Percentiles rank a stretch among this genome's conserved stretches.
phyloP scores from a whole-genome alignment of 1,284 basidiomycete species.

The Pseudozyma hubeiensis region DNA sequence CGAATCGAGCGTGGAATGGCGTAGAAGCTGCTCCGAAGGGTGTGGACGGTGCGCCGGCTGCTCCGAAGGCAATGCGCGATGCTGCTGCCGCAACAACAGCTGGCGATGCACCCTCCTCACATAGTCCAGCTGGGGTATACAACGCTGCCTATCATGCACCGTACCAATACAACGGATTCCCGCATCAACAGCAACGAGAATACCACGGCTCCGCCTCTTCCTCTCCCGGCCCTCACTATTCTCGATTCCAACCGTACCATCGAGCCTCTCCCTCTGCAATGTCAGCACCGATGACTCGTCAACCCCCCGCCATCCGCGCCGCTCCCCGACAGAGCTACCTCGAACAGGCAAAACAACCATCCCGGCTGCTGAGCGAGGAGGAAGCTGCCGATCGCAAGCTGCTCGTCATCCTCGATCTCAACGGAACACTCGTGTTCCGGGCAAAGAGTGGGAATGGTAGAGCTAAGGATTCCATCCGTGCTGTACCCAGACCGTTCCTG shows the following conservation, averaged over 20 bases:
- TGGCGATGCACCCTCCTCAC: not conserved
- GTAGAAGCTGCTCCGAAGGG: not conserved
- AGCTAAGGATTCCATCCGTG: slow-evolving; percentile 25
- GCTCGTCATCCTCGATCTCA: slow-evolving; percentile 83
- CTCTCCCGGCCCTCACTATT: not conserved
- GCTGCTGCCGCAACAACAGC: slow-evolving; percentile 3
- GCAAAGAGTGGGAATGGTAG: slow-evolving; percentile 66
- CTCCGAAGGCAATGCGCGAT: slow-evolving; percentile 29
- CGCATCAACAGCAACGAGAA: slow-evolving; percentile 13
- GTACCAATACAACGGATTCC: not conserved
- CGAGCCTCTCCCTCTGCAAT: slow-evolving; percentile 2
- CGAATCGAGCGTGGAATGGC: not conserved
- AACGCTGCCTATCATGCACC: not conserved
- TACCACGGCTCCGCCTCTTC: slow-evolving; percentile 4
- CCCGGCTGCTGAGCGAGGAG: slow-evolving; percentile 13
- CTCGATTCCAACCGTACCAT: slow-evolving; percentile 12
- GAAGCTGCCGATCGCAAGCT: slow-evolving; percentile 22
- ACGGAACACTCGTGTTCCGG: slow-evolving; percentile 82
- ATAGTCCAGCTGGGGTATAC: too few species aligned
- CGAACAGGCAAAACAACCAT: slow-evolving; percentile 13
- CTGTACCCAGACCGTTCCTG: slow-evolving; percentile 75
- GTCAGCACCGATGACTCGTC: slow-evolving; percentile 1
- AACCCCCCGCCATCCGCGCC: slow-evolving; percentile 25
- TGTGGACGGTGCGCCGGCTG: slow-evolving; percentile 17
- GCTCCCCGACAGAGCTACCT: slow-evolving; percentile 26